Evolutionary conservation across 179 eudicot species (phyloP).

Genomic region (Heliamphora pulchella): DNA sequence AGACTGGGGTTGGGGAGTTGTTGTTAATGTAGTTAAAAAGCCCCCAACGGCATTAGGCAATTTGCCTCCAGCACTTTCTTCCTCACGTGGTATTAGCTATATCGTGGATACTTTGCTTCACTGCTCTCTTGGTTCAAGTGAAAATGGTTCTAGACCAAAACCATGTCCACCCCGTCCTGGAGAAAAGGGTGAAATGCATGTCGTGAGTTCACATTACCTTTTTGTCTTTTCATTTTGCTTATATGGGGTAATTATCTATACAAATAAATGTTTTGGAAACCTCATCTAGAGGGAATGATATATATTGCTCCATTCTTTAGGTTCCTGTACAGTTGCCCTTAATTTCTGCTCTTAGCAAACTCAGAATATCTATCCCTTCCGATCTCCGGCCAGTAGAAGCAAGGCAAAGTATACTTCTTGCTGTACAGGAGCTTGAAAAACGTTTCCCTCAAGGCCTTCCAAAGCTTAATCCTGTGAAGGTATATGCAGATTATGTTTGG

Average conservation of each 20-base stretch:
- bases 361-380: slow-evolving; percentile 69
- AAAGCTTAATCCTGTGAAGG: slow-evolving; percentile 94
- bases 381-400: slow-evolving; percentile 91
- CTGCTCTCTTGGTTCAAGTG: slow-evolving; percentile 79
- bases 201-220: slow-evolving; percentile 52
- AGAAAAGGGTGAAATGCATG: slow-evolving; percentile 98
- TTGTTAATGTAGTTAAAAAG: slow-evolving; percentile 87
- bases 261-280: background rate
- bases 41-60: slow-evolving; percentile 49
- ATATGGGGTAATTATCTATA: background rate
- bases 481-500: slow-evolving; percentile 14
- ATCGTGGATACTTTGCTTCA: slow-evolving; percentile 91
- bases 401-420: slow-evolving; percentile 79
- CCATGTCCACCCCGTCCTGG: slow-evolving; percentile 95
- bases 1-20: slow-evolving; percentile 99
- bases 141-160: slow-evolving; percentile 84
- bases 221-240: slow-evolving; percentile 10
- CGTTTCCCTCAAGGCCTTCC: slow-evolving; percentile 94
- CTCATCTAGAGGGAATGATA: slow-evolving; percentile 1
- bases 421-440: slow-evolving; percentile 77
- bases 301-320: slow-evolving; percentile 28
- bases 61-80: slow-evolving; percentile 39
- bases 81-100: slow-evolving; percentile 63
- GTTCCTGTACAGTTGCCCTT: slow-evolving; percentile 93
- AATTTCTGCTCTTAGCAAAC: slow-evolving; percentile 74